A percentile compares a stretch with the other conserved stretches of the same genome.
phyloP scores from a whole-genome alignment of 2,329 filamentous ascomycete genomes.

The Teratosphaeria epicoccoides region DNA sequence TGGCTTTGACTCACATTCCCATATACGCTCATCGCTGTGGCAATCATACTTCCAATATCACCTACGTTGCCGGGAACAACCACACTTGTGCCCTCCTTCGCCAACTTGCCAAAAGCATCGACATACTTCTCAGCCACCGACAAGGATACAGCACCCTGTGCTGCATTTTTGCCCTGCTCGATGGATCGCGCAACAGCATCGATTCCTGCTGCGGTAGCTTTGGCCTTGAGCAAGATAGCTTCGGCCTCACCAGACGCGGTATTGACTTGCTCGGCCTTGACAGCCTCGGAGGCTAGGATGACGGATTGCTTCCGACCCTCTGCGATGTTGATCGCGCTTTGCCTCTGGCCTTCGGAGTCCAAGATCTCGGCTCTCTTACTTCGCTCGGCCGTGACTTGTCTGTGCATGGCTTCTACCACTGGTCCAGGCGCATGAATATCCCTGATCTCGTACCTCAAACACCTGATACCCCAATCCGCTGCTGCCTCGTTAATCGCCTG shows the following conservation, averaged over 20 bases:
- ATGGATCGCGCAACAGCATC: constrained; percentile 72
- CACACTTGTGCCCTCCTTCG: constrained; percentile 89
- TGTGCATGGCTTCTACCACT: constrained; percentile 95
- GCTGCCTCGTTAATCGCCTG: constrained; percentile 96
- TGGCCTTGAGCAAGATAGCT: constrained; percentile 76
- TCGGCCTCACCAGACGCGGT: constrained; percentile 84
- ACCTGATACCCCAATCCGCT: constrained; percentile 92
- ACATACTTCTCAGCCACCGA: constrained; percentile 96
- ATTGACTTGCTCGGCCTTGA: constrained; percentile 88
- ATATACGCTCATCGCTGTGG: constrained; percentile 88
- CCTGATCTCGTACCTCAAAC: constrained; percentile 92
- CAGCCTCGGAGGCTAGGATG: constrained; percentile 86
- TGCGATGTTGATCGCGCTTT: constrained; percentile 97
- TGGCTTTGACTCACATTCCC: constrained; percentile 80
- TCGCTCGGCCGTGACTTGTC: constrained; percentile 92
- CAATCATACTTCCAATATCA: constrained; percentile 94
- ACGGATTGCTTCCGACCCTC: constrained; percentile 96
- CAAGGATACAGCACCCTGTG: constrained; percentile 74
- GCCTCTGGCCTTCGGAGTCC: constrained; percentile 91
- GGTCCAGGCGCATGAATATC: constrained; percentile 93
- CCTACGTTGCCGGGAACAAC: constrained; percentile 96
- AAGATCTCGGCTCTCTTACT: constrained; percentile 97
- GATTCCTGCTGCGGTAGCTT: constrained; percentile 78
- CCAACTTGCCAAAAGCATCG: constrained; percentile 82
- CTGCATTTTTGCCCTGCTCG: constrained; percentile 58